Evolutionary conservation across 148 eudicot genomes (phyloP), one percentile per base, ranked within the genome.

Genomic region (Nepenthes mirabilis): DNA sequence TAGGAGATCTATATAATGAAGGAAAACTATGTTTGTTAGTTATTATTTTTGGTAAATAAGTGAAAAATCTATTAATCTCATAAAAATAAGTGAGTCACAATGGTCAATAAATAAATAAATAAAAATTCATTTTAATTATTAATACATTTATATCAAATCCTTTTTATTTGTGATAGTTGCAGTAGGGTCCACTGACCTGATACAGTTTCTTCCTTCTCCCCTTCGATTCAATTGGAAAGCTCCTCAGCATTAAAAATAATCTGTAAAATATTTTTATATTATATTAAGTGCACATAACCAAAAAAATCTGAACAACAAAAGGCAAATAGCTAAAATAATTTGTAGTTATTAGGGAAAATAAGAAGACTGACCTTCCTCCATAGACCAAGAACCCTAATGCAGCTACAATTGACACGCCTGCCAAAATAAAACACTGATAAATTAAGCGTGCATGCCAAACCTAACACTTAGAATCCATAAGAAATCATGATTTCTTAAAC

Each of bases 121-220:
- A 3, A 40, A 40, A 0, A 40, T 40, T 40, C 23, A 23, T 0
- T 23, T 23, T 23, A 23, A 23, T 23, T 23, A 23, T 23, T 23
- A 23, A 23, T 23, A 23, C 23, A 23, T 23, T 23, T 23, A 23
- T 23, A 23, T 23, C 23, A 23, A 23, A 23, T 23, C 23, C 23
- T 23, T 23, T 23, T 23, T 23, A 23, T 23, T 23, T 23, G 23
- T 23, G 23, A 23, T 23, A 23, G 23, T 23, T 23, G 23, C 23
- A 23, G 23, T 40, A 8, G 6, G 8, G 45, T 40, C 45, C 45
- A 40, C 8, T 40, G 45, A 90, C 97, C 95, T 90, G 91, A 47
- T 82, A 77, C 52, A 87, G 79, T 50, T 83, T 83, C 77, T 87
- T 84, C 52, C 78, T 80, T 72, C 87, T 82, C 55, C 87, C 95